These are phyloP conservation scores for Syzygium syzygioides DNA, from an alignment of 441 rosid species.

Conservation along the genomic window DNA sequence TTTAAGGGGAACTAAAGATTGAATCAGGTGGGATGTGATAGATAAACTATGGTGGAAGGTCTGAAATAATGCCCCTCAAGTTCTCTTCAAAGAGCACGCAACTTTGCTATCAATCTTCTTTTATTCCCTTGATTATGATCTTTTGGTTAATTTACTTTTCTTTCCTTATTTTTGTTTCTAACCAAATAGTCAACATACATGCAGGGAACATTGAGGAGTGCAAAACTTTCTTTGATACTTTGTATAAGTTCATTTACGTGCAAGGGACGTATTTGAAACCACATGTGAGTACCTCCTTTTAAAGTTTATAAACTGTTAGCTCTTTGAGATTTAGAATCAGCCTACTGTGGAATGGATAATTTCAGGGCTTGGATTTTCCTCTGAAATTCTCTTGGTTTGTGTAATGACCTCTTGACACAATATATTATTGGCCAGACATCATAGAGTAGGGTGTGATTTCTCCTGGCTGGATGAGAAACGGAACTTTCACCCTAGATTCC, in stretches of 20 bases:
- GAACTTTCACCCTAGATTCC: too few species aligned
- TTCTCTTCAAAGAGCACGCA: background rate
- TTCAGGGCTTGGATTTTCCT: background rate
- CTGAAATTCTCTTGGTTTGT: too few species aligned
- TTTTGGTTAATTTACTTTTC: background rate
- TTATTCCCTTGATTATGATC: background rate
- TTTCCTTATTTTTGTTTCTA: background rate
- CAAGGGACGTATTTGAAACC: conserved; percentile 91
- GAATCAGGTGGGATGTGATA: background rate
- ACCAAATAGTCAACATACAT: background rate
- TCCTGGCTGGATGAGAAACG: too few species aligned
- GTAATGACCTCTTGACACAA: too few species aligned
- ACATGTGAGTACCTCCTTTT: conserved; percentile 49
- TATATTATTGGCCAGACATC: too few species aligned
- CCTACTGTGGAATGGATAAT: too few species aligned
- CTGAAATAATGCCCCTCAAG: background rate
- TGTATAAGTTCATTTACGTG: conserved; percentile 73
- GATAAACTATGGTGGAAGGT: background rate
- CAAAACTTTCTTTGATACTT: conserved; percentile 42
- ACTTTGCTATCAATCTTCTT: background rate
- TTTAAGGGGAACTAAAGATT: background rate
- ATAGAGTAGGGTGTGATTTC: too few species aligned
- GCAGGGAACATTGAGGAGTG: conserved; percentile 75
- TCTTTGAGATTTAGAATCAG: background rate
- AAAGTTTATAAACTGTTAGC: conserved; percentile 1